These are phyloP conservation scores for Colletotrichum sansevieriae DNA, from an alignment of 2,329 filamentous ascomycete genomes.

Conservation along the genomic window DNA sequence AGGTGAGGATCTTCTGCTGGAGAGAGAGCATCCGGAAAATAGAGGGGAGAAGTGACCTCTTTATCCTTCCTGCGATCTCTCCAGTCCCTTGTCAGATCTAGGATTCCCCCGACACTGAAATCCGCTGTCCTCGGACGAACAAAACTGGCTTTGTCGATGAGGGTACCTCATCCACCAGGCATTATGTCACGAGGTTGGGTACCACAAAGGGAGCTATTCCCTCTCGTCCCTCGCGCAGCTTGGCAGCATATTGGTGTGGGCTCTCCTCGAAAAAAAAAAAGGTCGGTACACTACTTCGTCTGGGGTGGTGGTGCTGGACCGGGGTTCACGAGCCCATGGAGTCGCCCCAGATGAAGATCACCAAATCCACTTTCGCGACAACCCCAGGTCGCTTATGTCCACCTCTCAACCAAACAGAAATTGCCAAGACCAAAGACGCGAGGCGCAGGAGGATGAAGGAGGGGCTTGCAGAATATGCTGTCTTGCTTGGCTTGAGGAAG, in stretches of 20 bases:
- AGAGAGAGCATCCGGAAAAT: neutral
- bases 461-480: neutral
- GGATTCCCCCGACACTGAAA: neutral
- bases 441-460: slow-evolving; percentile 18
- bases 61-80: slow-evolving; percentile 26
- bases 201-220: neutral
- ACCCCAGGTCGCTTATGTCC: neutral
- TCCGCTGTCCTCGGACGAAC: neutral
- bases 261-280: slow-evolving; percentile 7
- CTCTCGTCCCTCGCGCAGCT: neutral
- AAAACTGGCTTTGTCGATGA: neutral
- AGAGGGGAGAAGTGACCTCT: slow-evolving; percentile 5
- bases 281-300: slow-evolving; percentile 13
- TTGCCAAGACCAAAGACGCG: slow-evolving; percentile 24
- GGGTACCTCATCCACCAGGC: slow-evolving; percentile 3
- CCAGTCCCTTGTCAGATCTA: slow-evolving; percentile 8
- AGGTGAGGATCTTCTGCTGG: neutral
- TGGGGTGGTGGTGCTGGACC: neutral
- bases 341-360: slow-evolving; percentile 20
- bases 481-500: neutral
- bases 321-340: slow-evolving; percentile 1
- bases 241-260: slow-evolving; percentile 5
- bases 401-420: neutral
- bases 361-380: neutral
- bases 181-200: slow-evolving; percentile 28